phyloP scores from a whole-genome alignment of 2,329 filamentous ascomycete genomes.

The Myriangium duriaei region DNA sequence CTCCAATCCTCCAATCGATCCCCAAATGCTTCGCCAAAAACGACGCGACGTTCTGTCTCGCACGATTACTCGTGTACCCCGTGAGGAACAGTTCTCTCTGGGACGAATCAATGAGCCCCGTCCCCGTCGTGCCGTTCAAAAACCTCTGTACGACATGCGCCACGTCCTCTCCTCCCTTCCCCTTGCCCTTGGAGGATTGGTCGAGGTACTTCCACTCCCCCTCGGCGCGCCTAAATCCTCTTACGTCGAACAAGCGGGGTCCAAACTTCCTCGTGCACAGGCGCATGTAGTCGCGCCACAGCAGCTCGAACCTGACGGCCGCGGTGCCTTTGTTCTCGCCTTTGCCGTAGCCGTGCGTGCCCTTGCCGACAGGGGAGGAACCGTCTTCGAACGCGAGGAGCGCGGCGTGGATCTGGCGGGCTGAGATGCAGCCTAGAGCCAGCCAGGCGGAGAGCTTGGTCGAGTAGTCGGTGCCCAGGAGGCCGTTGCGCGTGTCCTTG shows the following conservation, averaged over 20 bases:
- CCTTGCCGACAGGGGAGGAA: conserved; percentile 23
- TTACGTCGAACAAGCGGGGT: conserved; percentile 48
- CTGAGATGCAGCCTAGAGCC: conserved; percentile 58
- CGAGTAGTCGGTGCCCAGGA: conserved; percentile 58
- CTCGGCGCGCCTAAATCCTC: conserved; percentile 50
- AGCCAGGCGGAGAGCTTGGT: conserved; percentile 67
- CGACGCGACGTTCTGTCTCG: conserved; percentile 62
- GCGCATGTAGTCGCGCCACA: conserved; percentile 75
- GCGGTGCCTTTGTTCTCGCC: conserved; percentile 63
- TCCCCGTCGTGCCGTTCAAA: conserved; percentile 56
- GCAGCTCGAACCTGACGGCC: conserved; percentile 56
- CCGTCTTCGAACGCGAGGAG: conserved; percentile 60
- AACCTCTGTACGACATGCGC: conserved; percentile 41
- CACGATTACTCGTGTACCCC: conserved; percentile 66
- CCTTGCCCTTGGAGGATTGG: conserved; percentile 15
- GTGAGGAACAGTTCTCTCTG: conserved; percentile 63
- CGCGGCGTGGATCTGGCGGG: conserved; percentile 58
- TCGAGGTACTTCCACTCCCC: conserved; percentile 23
- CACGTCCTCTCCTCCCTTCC: conserved; percentile 14
- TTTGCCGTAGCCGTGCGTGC: conserved; percentile 46
- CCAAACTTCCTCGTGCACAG: conserved; percentile 62
- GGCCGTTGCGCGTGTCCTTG: conserved; percentile 58
- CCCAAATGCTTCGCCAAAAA: conserved; percentile 61
- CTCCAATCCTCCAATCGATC: conserved; percentile 69
- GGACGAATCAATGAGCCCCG: conserved; percentile 64